Conservation (phyloP, 1,139 yeast species). For the Groenewaldozyma auringiensis region DNA sequence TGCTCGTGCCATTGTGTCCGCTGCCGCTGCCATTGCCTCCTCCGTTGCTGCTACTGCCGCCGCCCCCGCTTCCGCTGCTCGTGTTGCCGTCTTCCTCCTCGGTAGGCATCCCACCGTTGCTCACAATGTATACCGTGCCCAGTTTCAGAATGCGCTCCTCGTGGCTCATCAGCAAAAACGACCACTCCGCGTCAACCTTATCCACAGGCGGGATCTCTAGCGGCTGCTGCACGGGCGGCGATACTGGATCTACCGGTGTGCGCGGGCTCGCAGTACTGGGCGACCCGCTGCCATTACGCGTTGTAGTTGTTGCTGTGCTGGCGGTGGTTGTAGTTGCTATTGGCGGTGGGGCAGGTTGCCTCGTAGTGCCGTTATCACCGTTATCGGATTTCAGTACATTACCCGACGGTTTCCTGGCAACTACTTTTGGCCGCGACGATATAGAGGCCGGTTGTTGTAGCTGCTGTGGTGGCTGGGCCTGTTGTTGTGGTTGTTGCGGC, state of each 20-base stretch:
- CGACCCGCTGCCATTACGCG: slow-evolving; percentile 28
- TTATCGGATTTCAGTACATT: background rate
- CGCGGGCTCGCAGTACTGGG: slow-evolving; percentile 18
- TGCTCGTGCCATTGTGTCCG: slow-evolving; percentile 3
- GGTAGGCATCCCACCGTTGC: slow-evolving; percentile 7
- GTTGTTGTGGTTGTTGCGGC: slow-evolving; percentile 8
- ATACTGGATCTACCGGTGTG: slow-evolving; percentile 8
- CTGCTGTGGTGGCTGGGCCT: slow-evolving; percentile 6
- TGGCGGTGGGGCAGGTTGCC: slow-evolving; percentile 9
- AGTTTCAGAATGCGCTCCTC: slow-evolving; percentile 67
- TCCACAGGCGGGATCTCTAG: slow-evolving; percentile 51
- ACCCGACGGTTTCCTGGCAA: background rate
- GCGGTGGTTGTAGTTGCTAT: slow-evolving; percentile 4
- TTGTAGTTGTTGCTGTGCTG: slow-evolving; percentile 1
- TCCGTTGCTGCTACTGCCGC: background rate
- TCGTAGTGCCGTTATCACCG: slow-evolving; percentile 1
- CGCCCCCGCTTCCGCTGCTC: slow-evolving; percentile 9
- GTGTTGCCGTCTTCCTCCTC: slow-evolving; percentile 21
- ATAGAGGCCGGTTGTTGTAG: slow-evolving; percentile 2
- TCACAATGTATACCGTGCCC: slow-evolving; percentile 39
- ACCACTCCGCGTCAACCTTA: slow-evolving; percentile 63
- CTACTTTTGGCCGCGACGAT: background rate
- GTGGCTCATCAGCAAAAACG: slow-evolving; percentile 45
- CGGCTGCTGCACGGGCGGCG: slow-evolving; percentile 33
- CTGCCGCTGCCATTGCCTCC: background rate